Base-by-base conservation (phyloP, 2,329 filamentous ascomycete species). In the Bipolaris cookei region DNA sequence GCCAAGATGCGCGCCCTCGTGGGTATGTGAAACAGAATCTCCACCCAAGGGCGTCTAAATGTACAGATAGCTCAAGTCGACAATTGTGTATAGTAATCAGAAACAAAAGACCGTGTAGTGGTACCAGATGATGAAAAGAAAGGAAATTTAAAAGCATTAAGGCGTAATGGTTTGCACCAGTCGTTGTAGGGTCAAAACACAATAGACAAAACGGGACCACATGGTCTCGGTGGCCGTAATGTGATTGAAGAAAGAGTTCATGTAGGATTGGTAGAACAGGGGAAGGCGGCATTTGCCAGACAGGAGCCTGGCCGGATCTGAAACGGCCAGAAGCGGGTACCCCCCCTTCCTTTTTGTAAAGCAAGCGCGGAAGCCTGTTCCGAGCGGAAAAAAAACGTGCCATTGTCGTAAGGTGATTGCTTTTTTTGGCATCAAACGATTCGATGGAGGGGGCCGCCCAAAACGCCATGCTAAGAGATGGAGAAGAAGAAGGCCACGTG, bases 401-500 rank as follows among this genome's bases (percentile, higher is more conserved):
- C 47, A 63, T 67, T 63, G 28, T 68, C 62, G 68, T 67, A 59
- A 30, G 57, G 20, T 56, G 60, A 62, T 63, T 63, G 65, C 64
- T 61, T 50, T 57, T 57, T 43, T 20, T 30, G 62, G 58, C 57
- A 56, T 59, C 58, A 34, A 61, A 62, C 60, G 58, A 67, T 57
- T 63, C 55, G 44, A 62, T 56, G 65, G 55, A 48, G 32, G 35
- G 56, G 65, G 55, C 59, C 61, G 59, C 69, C 71, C 56, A 61
- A 73, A 73, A 75, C 73, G 73, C 73, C 73, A 60, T 74, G 72
- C 72, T 76, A 74, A 73, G 69, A 62, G 60, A 23, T 14, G 32
- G 32, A 34, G 38, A 21, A 41, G 59, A 65, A 66, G 61, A 53
- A 68, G 62, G 54, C 60, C 62, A 65, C 50, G 46, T 63, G 65